Evolutionary conservation across 495 filamentous ascomycete genomes (phyloP).

Genomic region (Aspergillus affinis): DNA sequence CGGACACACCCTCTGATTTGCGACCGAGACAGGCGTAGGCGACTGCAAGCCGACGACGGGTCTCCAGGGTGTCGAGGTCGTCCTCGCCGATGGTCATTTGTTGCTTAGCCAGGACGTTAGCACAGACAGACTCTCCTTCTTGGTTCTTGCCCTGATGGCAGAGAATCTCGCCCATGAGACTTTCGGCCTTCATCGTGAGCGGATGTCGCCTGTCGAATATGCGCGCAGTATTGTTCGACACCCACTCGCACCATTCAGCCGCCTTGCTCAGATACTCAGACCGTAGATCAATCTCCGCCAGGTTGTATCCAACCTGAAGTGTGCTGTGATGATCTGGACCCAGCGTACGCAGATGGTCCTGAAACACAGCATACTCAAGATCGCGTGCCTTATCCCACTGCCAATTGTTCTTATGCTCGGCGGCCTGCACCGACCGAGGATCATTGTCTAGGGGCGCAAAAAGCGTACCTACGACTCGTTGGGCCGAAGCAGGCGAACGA

Average conservation of each 20-base stretch:
- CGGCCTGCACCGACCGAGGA: slow-evolving; percentile 29
- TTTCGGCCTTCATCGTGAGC: slow-evolving; percentile 36
- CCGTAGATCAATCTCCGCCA: slow-evolving; percentile 34
- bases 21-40: slow-evolving; percentile 27
- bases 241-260: slow-evolving; percentile 36
- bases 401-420: slow-evolving; percentile 31
- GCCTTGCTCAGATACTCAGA: slow-evolving; percentile 29
- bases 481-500: slow-evolving; percentile 13
- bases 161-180: slow-evolving; percentile 33
- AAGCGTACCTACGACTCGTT: slow-evolving; percentile 21
- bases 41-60: slow-evolving; percentile 32
- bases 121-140: slow-evolving; percentile 36
- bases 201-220: slow-evolving; percentile 34
- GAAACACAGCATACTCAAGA: slow-evolving; percentile 38
- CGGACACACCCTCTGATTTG: slow-evolving; percentile 26
- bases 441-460: slow-evolving; percentile 31
- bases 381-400: slow-evolving; percentile 36
- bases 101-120: slow-evolving; percentile 38
- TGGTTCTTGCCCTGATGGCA: slow-evolving; percentile 29
- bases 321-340: slow-evolving; percentile 39
- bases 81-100: slow-evolving; percentile 41
- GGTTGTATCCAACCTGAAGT: slow-evolving; percentile 30
- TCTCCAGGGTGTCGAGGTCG: slow-evolving; percentile 35
- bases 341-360: slow-evolving; percentile 33
- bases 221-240: slow-evolving; percentile 31